A percentile compares a stretch with the other conserved stretches of the same genome.
Evolutionary conservation across 2,329 filamentous ascomycete species (phyloP).

Genomic region (Epicoccum nigrum): DNA sequence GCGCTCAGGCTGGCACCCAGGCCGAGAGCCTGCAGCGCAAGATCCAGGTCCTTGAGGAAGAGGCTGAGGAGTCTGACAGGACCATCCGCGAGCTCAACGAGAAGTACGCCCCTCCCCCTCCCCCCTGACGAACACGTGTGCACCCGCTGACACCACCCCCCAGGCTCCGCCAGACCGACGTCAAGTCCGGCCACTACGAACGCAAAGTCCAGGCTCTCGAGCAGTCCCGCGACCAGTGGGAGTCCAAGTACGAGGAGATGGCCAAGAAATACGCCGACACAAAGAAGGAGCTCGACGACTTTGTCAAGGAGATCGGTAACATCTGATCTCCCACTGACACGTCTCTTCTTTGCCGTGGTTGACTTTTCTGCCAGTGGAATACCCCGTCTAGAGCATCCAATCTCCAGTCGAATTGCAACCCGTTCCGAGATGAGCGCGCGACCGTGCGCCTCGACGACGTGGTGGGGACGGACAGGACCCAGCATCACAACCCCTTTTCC

Average conservation of each 20-base stretch:
- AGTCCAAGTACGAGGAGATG: constrained; percentile 98
- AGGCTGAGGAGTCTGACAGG: constrained; percentile 96
- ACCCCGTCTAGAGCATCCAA: constrained; percentile 26
- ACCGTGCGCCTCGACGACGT: constrained; percentile 20
- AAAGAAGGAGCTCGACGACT: constrained; percentile 90
- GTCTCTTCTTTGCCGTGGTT: constrained; percentile 41
- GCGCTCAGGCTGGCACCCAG: constrained; percentile 81
- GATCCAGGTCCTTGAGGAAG: constrained; percentile 95
- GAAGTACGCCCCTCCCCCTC: constrained; percentile 71
- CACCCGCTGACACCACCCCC: not conserved
- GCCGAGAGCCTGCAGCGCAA: constrained; percentile 91
- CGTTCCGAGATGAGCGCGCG: constrained; percentile 28
- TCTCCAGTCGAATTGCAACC: constrained; percentile 16
- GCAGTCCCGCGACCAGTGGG: constrained; percentile 89
- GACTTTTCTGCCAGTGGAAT: constrained; percentile 32
- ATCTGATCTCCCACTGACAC: constrained; percentile 65
- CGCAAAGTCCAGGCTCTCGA: constrained; percentile 98
- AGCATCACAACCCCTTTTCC: constrained; percentile 25
- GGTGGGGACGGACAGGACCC: constrained; percentile 24
- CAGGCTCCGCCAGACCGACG: constrained; percentile 97
- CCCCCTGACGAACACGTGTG: not conserved
- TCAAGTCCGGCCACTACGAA: constrained; percentile 99
- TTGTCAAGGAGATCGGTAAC: constrained; percentile 90
- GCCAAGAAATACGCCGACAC: constrained; percentile 81
- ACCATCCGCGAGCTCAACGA: constrained; percentile 96